Conservation (phyloP, 306 rosid genomes). For the Medicago ruthenica region DNA sequence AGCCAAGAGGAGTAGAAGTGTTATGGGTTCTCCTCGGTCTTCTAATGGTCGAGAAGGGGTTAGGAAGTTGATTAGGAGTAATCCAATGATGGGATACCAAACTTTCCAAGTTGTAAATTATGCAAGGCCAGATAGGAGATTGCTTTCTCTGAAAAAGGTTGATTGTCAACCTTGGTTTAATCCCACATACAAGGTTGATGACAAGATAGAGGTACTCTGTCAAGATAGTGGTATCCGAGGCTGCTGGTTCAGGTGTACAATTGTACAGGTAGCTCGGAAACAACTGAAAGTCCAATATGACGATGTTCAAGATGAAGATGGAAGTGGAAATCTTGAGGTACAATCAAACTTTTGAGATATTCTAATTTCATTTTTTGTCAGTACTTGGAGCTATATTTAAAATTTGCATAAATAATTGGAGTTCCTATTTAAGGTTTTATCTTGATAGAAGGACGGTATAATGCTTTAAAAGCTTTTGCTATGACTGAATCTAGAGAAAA, state of each 20-base stretch:
- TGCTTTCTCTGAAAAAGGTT: slow-evolving; percentile 59
- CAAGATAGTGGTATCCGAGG: slow-evolving; percentile 99
- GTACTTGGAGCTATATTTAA: slow-evolving; percentile 39
- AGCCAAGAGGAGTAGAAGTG: slow-evolving; percentile 75
- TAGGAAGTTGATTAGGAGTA: slow-evolving; percentile 58
- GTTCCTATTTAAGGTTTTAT: slow-evolving; percentile 18
- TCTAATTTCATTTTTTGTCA: slow-evolving; percentile 27
- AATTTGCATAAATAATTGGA: slow-evolving; percentile 26
- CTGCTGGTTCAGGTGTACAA: slow-evolving; percentile 97
- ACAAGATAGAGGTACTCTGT: slow-evolving; percentile 90
- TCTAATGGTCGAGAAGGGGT: slow-evolving; percentile 52
- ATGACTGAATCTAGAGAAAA: background rate
- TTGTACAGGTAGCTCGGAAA: slow-evolving; percentile 71
- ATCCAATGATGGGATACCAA: slow-evolving; percentile 55
- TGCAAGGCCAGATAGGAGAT: slow-evolving; percentile 54
- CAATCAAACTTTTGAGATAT: slow-evolving; percentile 29
- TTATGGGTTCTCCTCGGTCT: too few species aligned
- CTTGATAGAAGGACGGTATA: background rate
- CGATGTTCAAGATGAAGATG: slow-evolving; percentile 91
- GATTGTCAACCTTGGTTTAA: slow-evolving; percentile 59
- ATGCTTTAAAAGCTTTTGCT: background rate
- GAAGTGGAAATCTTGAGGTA: slow-evolving; percentile 91
- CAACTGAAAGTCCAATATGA: slow-evolving; percentile 79
- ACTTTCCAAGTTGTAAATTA: slow-evolving; percentile 53
- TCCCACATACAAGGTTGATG: slow-evolving; percentile 62